Base-by-base conservation (phyloP, 768 basidiomycete genomes). In the Hypholoma fasciculare region DNA sequence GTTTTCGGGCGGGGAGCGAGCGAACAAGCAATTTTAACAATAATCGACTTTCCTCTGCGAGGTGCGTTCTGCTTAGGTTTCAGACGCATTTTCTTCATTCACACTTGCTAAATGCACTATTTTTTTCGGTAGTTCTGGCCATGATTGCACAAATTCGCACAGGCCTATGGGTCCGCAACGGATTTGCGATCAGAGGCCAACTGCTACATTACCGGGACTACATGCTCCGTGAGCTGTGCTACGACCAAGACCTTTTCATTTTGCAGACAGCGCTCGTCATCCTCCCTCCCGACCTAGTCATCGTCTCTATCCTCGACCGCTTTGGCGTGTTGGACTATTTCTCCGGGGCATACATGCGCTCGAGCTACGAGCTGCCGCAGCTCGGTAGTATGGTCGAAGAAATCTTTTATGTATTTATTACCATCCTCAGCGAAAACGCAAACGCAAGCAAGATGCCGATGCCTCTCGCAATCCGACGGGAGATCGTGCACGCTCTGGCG, bases 141-240 rank as follows among this genome's bases (percentile, higher is more conserved):
- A 94, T 96, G 88, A 88, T 96, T 46, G 94, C 96, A 0, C 97
- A 98, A 69, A 94, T 98, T 51, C 86, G 95, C 23, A 90, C 93
- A 0, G 95, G 95, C 0, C 80, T 98, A 4, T 99, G 97, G 97
- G 96, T 97, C 7, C 90, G 96, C 54, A 99, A 99, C 65, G 97
- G 97, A 3, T 92, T 95, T 67, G 90, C 90, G 14, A 96, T 98
- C 63, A 89, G 96, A 1, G 94, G 95, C 0, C 97, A 98, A 70
- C 79, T 95, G 4, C 82, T 96, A 52, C 96, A 98, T 69, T 99
- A 99, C 70, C 89, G 95, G 26, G 96, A 98, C 69, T 94, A 94
- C 72, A 90, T 92, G 83, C 85, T 98, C 23, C 89, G 96, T 17
- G 97, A 99, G 70, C 81, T 94, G 6, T 97, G 96, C 66, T 96